phyloP scores from a whole-genome alignment of 192 early-diverging fungal genomes.

The Jimgerdemannia lactiflua region DNA sequence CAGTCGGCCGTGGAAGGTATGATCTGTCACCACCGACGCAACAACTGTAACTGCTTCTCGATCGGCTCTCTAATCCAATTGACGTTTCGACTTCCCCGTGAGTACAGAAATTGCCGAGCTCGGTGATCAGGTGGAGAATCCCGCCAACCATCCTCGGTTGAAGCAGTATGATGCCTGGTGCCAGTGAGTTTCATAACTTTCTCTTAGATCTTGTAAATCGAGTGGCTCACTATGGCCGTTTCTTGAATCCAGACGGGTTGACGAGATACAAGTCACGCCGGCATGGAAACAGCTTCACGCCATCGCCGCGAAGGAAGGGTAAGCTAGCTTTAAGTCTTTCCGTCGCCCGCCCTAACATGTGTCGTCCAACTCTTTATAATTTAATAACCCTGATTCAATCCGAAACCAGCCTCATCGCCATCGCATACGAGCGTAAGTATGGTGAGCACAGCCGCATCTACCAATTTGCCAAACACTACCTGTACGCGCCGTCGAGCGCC shows the following conservation, averaged over 20 bases:
- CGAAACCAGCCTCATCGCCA: constrained; percentile 48
- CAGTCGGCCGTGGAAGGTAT: constrained; percentile 25
- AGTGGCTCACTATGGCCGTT: neutral
- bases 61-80: neutral
- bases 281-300: constrained; percentile 62
- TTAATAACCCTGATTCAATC: too few species aligned
- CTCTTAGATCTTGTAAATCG: neutral
- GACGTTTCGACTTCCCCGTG: neutral
- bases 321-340: neutral
- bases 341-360: neutral
- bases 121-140: constrained; percentile 50
- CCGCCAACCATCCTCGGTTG: constrained; percentile 54
- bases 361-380: too few species aligned
- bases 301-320: constrained; percentile 59
- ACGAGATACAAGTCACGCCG: constrained; percentile 52
- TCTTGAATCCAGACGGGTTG: constrained; percentile 42
- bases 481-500: constrained; percentile 51
- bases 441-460: constrained; percentile 49
- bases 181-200: constrained; percentile 17
- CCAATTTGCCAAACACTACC: constrained; percentile 68
- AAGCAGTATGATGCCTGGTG: constrained; percentile 70
- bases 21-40: neutral
- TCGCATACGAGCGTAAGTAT: constrained; percentile 56
- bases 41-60: neutral
- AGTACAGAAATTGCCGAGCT: constrained; percentile 43